Base-by-base conservation (phyloP, 352 stramenopile species). In the Albugo laibachii region DNA sequence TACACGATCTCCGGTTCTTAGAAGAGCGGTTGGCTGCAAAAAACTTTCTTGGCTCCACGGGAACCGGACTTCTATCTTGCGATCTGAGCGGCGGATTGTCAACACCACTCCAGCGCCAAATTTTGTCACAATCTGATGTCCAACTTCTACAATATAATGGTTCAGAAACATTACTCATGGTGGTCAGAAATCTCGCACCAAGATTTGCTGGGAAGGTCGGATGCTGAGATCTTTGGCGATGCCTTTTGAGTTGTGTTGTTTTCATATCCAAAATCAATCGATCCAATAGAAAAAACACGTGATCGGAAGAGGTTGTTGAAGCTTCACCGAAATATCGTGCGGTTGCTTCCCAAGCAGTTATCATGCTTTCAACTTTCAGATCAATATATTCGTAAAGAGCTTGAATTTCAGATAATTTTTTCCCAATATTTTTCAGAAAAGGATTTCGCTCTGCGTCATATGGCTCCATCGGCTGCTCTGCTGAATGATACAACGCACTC, bases 251-350 rank as follows among this genome's bases (percentile, higher is more conserved):
- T 36, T 80, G 80, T 4, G 69, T 69, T 6, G 84, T 67, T 48
- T 81, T 82, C 20, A 88, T 71, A 45, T 88, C 75, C 12, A 88
- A 47, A 15, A 81, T 50, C 47, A 88, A 85, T 11, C 72, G 63
- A 50, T 88, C 69, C 11, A 88, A 49, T 1, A 88, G 52, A 8
- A 56, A 61, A 13, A 85, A 66, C 0, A 78, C 68, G 45, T 85
- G 84, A 41, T 85, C 70, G 6, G 75, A 84, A 13, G 72, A 77
- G 1, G 52, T 56, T 2, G 48, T 49, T 12, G 66, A 52, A 20
- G 77, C 62, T 63, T 88, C 75, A 2, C 72, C 75, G 13, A 88
- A 41, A 55, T 88, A 88, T 13, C 63, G 42, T 31, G 72, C 70
- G 1, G 65, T 81, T 13, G 59, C 58, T 43, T 83, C 70, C 75